Evolutionary conservation across 352 stramenopile species (phyloP).

Genomic region (Aphanomyces astaci): DNA sequence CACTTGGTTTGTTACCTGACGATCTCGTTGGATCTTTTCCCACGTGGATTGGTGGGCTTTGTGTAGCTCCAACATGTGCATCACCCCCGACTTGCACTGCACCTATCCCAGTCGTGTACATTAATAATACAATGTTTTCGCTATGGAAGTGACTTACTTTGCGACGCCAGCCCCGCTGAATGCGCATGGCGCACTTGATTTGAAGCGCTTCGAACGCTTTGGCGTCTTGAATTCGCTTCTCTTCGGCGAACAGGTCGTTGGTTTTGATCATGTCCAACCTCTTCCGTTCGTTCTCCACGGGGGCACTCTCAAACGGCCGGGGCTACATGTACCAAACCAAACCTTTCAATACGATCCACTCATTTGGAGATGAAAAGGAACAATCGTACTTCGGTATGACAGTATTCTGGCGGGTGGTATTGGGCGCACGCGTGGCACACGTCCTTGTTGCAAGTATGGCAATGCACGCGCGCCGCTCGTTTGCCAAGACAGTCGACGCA

Average conservation of each 20-base stretch:
- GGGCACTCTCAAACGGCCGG: neutral
- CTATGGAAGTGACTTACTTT: conserved; percentile 3
- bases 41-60: conserved; percentile 15
- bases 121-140: neutral
- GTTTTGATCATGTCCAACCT: neutral
- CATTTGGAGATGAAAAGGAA: too few species aligned
- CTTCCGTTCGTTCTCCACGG: neutral
- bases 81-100: neutral
- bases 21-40: conserved; percentile 13
- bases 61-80: neutral
- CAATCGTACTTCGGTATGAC: neutral
- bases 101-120: neutral
- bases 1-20: too few species aligned
- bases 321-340: neutral
- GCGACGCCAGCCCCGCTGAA: conserved; percentile 19
- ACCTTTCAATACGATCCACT: too few species aligned
- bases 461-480: conserved; percentile 12
- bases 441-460: conserved; percentile 1
- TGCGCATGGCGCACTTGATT: neutral
- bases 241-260: conserved; percentile 14
- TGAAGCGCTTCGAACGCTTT: conserved; percentile 1
- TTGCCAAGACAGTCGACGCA: conserved; percentile 6
- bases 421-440: conserved; percentile 11
- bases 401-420: conserved; percentile 10
- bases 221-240: conserved; percentile 21